Base-by-base conservation (phyloP, 73 alveolate species). In the Tetrahymena thermophila region DNA sequence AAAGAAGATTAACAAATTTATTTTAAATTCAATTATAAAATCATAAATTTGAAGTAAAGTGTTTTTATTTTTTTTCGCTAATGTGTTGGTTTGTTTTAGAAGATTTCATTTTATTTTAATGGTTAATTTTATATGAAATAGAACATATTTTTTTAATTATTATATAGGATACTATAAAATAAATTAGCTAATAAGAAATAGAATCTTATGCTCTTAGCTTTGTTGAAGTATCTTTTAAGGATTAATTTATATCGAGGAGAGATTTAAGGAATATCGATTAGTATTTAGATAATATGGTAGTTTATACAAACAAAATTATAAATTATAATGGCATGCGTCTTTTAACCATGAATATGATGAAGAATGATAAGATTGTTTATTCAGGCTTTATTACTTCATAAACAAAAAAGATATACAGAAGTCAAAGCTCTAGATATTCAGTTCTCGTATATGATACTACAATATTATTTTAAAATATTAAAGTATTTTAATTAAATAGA, bases 181-280 rank as follows among this genome's bases (percentile, higher is more conserved):
- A 71, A 71, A 71, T 71, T 28, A 71, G 37, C n/a, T 11, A 71
- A 71, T 71, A 71, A 71, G 89, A 71, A 28, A 15, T 71, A 71
- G 89, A 71, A 71, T 9, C 89, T n/a, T 71, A 71, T n/a, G 35
- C 89, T 28, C 89, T 71, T 4, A 71, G 89, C 31, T 71, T 71
- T 71, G 89, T 71, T 71, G 89, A 71, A 71, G 89, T 71, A 71
- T 71, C 89, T 71, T 71, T 71, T 71, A 71, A 71, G 89, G 89
- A 71, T 25, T 71, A 71, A 71, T 71, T 71, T 71, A 71, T 71
- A 19, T 71, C 89, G 1, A 71, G 89, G 31, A 71, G 89, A 71
- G 89, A 71, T 71, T 71, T 71, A 71, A 71, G 89, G 37, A 71
- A 71, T 71, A 71, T 71, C 23, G 89, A 71, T 71, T 28, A 31